Evolutionary conservation across 1,284 basidiomycete genomes (phyloP).

Genomic region (Cerrena zonata): DNA sequence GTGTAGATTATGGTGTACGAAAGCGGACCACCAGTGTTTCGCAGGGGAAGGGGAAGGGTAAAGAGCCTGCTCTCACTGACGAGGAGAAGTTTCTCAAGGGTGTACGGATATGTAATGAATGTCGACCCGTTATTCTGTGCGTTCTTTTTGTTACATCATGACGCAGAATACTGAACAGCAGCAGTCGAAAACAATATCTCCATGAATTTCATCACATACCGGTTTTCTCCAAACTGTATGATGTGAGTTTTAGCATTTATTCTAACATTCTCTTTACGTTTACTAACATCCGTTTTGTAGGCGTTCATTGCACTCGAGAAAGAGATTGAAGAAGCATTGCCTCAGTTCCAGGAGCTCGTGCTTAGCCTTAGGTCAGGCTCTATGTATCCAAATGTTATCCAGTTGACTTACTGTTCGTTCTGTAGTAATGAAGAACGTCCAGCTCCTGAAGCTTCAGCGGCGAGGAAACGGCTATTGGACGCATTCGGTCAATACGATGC

Average conservation of each 20-base stretch:
- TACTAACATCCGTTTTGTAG: too few species aligned
- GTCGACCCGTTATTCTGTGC: conserved; percentile 73
- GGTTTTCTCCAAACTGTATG: conserved; percentile 64
- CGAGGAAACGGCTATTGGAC: conserved; percentile 76
- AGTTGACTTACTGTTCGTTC: conserved; percentile 1
- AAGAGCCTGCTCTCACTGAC: conserved; percentile 43
- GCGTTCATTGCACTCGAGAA: conserved; percentile 72
- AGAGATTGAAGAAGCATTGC: conserved; percentile 65
- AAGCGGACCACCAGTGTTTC: conserved; percentile 30
- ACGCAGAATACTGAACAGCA: not conserved
- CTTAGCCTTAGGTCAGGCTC: conserved; percentile 45
- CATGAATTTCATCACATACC: conserved; percentile 63
- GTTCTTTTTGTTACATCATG: conserved; percentile 24
- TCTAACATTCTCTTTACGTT: not conserved
- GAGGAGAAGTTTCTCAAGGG: conserved; percentile 80
- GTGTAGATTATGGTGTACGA: conserved; percentile 78
- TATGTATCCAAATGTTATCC: conserved; percentile 5
- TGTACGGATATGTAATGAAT: conserved; percentile 78
- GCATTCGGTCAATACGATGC: conserved; percentile 86
- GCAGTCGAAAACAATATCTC: conserved; percentile 74
- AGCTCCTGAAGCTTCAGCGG: conserved; percentile 60
- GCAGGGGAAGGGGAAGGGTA: conserved; percentile 28
- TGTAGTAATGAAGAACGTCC: conserved; percentile 58
- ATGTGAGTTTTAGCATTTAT: conserved; percentile 39
- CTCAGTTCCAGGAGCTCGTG: conserved; percentile 67